These are phyloP conservation scores for Cladosporium oxysporum DNA, from an alignment of 2,329 filamentous ascomycete genomes.

Conservation along the genomic window DNA sequence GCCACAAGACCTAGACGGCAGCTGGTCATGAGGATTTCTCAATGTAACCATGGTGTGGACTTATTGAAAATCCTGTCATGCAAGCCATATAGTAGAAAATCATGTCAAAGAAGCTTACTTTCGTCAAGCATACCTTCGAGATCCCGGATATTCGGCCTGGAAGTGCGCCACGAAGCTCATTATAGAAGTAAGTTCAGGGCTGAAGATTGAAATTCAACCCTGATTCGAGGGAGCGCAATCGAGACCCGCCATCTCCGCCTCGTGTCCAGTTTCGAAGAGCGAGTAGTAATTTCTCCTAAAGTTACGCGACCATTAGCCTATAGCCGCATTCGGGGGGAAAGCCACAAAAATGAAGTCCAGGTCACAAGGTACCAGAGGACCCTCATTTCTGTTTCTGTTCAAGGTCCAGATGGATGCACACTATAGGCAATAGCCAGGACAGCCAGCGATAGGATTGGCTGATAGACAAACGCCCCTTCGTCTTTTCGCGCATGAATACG, in stretches of 20 bases:
- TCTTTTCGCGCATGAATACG: conserved; percentile 4
- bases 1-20: background rate
- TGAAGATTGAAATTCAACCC: background rate
- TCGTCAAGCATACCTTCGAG: background rate
- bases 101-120: conserved; percentile 11
- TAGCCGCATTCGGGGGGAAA: background rate
- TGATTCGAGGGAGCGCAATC: background rate
- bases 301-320: background rate
- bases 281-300: conserved; percentile 10
- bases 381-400: background rate
- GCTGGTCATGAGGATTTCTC: background rate
- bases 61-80: conserved; percentile 11
- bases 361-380: background rate
- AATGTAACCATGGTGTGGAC: background rate
- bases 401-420: background rate
- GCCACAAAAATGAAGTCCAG: background rate
- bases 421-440: conserved; percentile 12
- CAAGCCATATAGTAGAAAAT: background rate
- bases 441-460: conserved; percentile 2
- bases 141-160: conserved; percentile 12
- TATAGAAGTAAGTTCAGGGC: conserved; percentile 13
- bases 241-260: background rate
- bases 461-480: background rate
- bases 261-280: conserved; percentile 4
- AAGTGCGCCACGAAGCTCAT: conserved; percentile 13